Conservation (phyloP, 2,329 filamentous ascomycete species). For the Pestalotiopsis sp. region DNA sequence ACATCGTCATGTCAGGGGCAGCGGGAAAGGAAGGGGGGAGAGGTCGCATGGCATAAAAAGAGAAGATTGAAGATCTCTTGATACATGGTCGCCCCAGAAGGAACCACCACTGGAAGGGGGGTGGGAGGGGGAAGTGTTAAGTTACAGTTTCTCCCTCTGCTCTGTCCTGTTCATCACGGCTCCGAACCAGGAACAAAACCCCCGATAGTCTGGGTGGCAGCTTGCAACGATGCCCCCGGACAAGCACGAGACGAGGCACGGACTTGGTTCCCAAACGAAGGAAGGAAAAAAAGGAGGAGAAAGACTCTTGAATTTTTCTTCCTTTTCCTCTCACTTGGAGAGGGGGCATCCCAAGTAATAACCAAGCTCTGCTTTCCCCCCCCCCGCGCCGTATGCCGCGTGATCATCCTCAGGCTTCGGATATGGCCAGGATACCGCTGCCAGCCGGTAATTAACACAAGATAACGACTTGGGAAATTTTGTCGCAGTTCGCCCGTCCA, state of each 20-base stretch:
- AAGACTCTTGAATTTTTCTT: neutral
- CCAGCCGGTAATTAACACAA: conserved; percentile 1
- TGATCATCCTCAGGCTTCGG: neutral
- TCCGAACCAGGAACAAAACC: neutral
- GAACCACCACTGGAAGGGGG: neutral
- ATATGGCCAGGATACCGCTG: conserved; percentile 3
- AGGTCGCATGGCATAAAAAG: too few relatives aligned
- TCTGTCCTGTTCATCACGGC: neutral
- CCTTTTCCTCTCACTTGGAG: neutral
- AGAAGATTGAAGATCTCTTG: too few relatives aligned
- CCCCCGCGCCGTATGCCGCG: neutral
- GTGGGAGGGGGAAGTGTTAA: neutral
- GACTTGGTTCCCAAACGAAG: neutral
- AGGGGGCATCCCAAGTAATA: neutral
- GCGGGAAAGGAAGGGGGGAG: too few relatives aligned
- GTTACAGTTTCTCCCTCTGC: neutral
- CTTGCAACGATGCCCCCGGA: neutral
- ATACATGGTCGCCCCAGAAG: too few relatives aligned
- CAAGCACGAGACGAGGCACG: neutral
- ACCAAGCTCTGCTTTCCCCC: neutral
- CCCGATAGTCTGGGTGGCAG: neutral
- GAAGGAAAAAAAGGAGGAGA: neutral
- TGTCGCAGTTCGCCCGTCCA: neutral
- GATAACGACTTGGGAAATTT: neutral
- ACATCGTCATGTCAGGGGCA: too few relatives aligned